Base-by-base conservation (phyloP, 768 basidiomycete genomes). In the Paxillus involutus region DNA sequence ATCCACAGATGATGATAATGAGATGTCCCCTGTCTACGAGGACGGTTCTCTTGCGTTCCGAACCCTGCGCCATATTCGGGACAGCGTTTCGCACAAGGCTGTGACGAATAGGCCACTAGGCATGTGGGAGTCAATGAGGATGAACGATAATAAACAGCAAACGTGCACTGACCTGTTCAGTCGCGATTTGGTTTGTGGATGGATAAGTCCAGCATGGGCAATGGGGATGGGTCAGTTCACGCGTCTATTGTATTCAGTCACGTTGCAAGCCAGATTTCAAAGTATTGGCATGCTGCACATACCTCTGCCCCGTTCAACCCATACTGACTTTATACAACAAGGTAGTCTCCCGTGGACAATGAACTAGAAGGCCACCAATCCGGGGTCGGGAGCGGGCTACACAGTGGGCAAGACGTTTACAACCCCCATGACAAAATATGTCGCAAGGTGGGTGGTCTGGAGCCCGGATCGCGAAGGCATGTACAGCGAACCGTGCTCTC, bases 51-150 rank as follows among this genome's bases (percentile, higher is more conserved):
- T 70, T 55, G 84, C 82, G 60, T 91, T 86, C 68, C 92, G 83
- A 47, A 94, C 91, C 44, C 91, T 81, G 30, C 91, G 80, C 87
- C 86, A 89, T 63, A 94, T 85, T 42, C 90, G 78, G 24, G 91
- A 93, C 0, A 91, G 91, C 14, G 91, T 93, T 70, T 94, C 91
- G 30, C 84, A 76, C 71, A 81, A 70, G 14, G 76, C 76, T 63
- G 83, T 77, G 73, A 26, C 39, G 11, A 29, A 49, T 7, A 41
- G 35, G 9, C 12, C n/a, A 46, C 43, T 21, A 32, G 17, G 36
- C 52, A 43, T 57, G 53, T 39, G 14, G 11, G 17, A 13, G 30
- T 4, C 19, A 26, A 6, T 10, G 9, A 26, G 21, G 26, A n/a
- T 12, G 9, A 19, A 30, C 8, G 26, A 30, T 11, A 30, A 44